Base-by-base conservation (phyloP, 2,329 filamentous ascomycete species). In the Fonsecaea erecta region DNA sequence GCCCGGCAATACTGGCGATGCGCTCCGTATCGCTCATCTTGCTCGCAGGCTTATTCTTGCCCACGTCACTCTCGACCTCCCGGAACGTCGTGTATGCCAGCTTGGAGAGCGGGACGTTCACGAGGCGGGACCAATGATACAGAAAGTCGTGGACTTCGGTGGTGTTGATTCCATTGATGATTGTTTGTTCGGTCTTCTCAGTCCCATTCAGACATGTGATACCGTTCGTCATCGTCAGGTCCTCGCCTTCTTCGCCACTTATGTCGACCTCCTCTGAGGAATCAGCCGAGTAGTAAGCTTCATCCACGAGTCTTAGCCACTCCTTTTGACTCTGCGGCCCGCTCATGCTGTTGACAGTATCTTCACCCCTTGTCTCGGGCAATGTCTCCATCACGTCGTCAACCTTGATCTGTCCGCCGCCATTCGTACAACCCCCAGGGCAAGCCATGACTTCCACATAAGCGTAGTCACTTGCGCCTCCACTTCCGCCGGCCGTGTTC, bases 361-460 rank as follows among this genome's bases (percentile, higher is more conserved):
- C 72, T 52, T 77, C 77, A 52, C 63, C 72, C 66, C 55, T 61
- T 48, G 58, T 68, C 56, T 26, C 67, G 55, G 52, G 67, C 32
- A 72, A 66, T 16, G 67, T 71, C 54, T 77, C 74, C 48, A 74
- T 71, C 18, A 90, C 86, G 75, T 98, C 95, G 60, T 92, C 91
- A 28, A 92, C 86, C 75, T 97, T 97, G 75, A 99, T 89, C 80
- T 99, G 95, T 0, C 95, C 95, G 40, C 95, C 95, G 1, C 95
- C 95, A 73, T 99, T 99, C 61, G 95, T 99, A 80, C 95, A 99
- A 2, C 95, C 95, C n/a, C 95, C 95, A 0, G 95, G 95, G 77
- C 95, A 99, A 14, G 95, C 95, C 95, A 99, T 99, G 64, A 99
- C 95, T 79, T 99, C 95, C 30, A 98, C 91, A 77, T 96, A 98